Percentiles rank a stretch among this genome's conserved stretches.
Conservation (phyloP, 2,329 filamentous ascomycete species). For the Canariomyces notabilis region DNA sequence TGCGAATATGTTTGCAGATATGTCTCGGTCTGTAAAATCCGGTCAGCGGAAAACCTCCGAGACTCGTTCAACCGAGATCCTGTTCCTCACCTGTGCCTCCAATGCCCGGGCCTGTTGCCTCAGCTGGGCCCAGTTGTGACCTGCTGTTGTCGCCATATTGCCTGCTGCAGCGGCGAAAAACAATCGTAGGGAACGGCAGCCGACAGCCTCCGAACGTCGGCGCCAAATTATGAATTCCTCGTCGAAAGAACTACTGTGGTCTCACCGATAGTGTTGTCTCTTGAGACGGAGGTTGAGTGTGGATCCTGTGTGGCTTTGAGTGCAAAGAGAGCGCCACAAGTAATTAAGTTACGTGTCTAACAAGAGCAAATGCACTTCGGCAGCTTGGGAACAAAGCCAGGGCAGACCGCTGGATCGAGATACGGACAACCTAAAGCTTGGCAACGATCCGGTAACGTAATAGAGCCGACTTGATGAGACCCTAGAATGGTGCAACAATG, state of each 20-base stretch:
- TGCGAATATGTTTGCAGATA: slow-evolving; percentile 85
- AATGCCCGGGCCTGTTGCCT: slow-evolving; percentile 85
- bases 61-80: background rate
- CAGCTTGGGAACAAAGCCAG: too few species aligned
- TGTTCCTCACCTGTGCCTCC: slow-evolving; percentile 70
- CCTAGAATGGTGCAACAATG: too few species aligned
- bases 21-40: slow-evolving; percentile 66
- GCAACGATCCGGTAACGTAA: too few species aligned
- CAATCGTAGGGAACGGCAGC: slow-evolving; percentile 1
- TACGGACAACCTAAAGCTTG: too few species aligned
- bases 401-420: too few species aligned
- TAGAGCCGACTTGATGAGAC: too few species aligned
- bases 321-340: background rate
- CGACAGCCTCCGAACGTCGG: slow-evolving; percentile 11
- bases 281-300: slow-evolving; percentile 8
- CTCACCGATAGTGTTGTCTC: slow-evolving; percentile 1
- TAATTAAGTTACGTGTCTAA: background rate
- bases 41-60: background rate
- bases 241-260: background rate
- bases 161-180: slow-evolving; percentile 10
- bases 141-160: slow-evolving; percentile 26
- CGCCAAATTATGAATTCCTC: background rate
- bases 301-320: background rate
- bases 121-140: slow-evolving; percentile 78
- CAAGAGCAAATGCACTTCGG: too few species aligned